Conservation (phyloP, 192 early-diverging fungal genomes). For the Spizellomyces sp. region DNA sequence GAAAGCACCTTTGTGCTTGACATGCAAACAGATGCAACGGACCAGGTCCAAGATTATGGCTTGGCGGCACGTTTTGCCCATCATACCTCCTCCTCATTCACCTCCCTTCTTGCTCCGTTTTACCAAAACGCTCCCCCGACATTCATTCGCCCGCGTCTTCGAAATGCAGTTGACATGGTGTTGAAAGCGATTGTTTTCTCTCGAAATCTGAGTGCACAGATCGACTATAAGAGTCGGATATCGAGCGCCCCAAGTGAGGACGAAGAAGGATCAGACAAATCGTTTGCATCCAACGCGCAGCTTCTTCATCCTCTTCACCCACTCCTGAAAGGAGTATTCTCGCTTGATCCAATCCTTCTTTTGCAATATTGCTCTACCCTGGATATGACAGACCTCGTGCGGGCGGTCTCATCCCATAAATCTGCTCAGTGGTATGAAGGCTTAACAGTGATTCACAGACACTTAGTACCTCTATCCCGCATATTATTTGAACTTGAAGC, state of each 20-base stretch:
- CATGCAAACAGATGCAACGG: not conserved
- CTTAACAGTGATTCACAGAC: not conserved
- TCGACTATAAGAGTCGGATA: not conserved
- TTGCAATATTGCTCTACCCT: constrained; percentile 8
- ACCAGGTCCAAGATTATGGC: not conserved
- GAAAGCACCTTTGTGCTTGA: not conserved
- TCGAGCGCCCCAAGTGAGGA: not conserved
- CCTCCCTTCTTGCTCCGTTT: not conserved
- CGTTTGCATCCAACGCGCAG: not conserved
- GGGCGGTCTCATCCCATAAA: not conserved
- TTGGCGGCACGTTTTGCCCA: not conserved
- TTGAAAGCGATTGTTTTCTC: not conserved
- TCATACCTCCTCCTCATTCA: not conserved
- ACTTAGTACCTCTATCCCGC: constrained; percentile 2
- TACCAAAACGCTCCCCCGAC: not conserved
- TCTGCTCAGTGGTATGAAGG: not conserved
- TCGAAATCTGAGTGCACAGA: not conserved
- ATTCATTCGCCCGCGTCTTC: not conserved
- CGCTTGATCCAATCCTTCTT: constrained; percentile 1
- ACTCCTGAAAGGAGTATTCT: constrained; percentile 12
- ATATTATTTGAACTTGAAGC: constrained; percentile 2
- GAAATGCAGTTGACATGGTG: not conserved
- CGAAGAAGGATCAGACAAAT: not conserved
- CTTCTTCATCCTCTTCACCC: constrained; percentile 5
- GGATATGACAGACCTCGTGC: not conserved